Evolutionary conservation across 441 rosid species (phyloP).

Genomic region (Populus hybrid): DNA sequence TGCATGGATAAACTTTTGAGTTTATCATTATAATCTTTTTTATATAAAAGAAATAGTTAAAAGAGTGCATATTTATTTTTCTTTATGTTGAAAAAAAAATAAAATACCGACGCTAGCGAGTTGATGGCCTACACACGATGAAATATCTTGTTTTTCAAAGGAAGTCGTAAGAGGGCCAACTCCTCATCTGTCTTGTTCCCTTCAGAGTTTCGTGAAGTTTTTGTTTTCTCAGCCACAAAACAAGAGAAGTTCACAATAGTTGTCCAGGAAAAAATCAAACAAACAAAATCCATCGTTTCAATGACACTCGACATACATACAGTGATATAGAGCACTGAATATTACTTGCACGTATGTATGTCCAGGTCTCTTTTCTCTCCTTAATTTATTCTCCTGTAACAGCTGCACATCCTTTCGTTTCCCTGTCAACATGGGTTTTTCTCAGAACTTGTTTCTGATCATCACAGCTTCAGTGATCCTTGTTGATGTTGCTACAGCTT

Average conservation of each 20-base stretch:
- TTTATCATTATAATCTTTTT: too few species aligned
- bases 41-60: too few species aligned
- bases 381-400: not conserved
- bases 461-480: not conserved
- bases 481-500: not conserved
- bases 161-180: slow-evolving; percentile 22
- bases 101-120: too few species aligned
- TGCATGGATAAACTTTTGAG: too few species aligned
- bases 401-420: not conserved
- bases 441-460: slow-evolving; percentile 16
- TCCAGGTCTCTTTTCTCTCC: not conserved
- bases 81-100: too few species aligned
- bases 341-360: not conserved
- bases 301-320: not conserved
- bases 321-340: not conserved
- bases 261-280: not conserved
- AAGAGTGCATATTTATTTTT: too few species aligned
- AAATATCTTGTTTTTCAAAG: too few species aligned
- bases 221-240: slow-evolving; percentile 26
- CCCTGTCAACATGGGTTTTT: slow-evolving; percentile 27
- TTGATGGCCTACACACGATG: too few species aligned
- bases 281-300: not conserved
- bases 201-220: not conserved
- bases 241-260: not conserved
- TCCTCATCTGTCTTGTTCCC: not conserved